A percentile compares a stretch with the other conserved stretches of the same genome.
Evolutionary conservation across 129 eudicot species (phyloP).

Genomic region (Sambucus nigra): DNA sequence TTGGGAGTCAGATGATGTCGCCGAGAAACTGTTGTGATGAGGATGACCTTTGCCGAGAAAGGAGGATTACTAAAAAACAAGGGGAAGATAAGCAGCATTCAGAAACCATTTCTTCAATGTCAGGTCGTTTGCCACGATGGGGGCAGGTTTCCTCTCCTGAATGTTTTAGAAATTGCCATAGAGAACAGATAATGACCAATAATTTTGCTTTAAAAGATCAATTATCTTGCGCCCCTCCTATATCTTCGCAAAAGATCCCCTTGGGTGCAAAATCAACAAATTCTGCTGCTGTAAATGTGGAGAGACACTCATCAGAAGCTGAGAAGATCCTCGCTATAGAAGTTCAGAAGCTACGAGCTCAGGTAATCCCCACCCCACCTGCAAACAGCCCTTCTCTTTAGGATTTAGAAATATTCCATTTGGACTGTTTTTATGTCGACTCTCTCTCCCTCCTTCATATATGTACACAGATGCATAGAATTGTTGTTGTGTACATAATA

Average conservation of each 20-base stretch:
- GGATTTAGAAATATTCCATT: background rate
- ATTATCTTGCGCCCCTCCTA: background rate
- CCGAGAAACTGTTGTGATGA: conserved; percentile 7
- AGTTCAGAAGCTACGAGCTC: conserved; percentile 22
- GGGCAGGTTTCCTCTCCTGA: conserved; percentile 49
- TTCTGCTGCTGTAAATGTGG: conserved; percentile 3
- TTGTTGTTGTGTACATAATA: too few species aligned
- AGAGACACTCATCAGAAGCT: conserved; percentile 5
- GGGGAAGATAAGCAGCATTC: conserved; percentile 9
- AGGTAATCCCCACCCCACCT: conserved; percentile 19
- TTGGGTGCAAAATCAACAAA: background rate
- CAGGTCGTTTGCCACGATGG: conserved; percentile 31
- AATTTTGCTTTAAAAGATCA: conserved; percentile 1
- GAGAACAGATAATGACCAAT: conserved; percentile 14
- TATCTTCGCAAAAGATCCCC: conserved; percentile 8
- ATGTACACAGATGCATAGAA: too few species aligned
- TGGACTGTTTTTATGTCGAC: background rate
- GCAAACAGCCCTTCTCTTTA: background rate
- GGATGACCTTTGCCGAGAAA: conserved; percentile 8
- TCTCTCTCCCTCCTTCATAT: background rate
- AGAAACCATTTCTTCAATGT: conserved; percentile 13
- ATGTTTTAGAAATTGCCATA: conserved; percentile 20
- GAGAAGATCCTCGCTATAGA: conserved; percentile 13
- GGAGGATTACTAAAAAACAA: conserved; percentile 2
- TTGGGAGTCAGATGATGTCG: conserved; percentile 8